Conservation (phyloP, 257 asterid genomes). For the Solanum bulbocastanum region DNA sequence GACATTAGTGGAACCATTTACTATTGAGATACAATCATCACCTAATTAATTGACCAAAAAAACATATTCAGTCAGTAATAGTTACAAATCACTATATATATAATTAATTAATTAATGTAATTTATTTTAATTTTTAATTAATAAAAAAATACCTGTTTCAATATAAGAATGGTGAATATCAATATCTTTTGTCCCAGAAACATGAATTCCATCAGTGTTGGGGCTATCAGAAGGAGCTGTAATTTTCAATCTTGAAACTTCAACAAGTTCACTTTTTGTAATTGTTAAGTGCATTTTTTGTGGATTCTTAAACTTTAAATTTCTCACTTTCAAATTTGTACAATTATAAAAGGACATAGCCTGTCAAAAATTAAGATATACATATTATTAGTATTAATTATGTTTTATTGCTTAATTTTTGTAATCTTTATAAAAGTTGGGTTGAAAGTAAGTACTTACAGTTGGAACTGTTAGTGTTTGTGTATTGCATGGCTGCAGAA, state of each 20-base stretch:
- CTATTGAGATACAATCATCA: slow-evolving; percentile 88
- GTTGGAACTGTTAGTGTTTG: slow-evolving; percentile 22
- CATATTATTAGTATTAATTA: not conserved
- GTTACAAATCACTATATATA: not conserved
- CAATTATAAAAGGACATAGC: slow-evolving; percentile 57
- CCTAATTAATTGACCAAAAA: slow-evolving; percentile 39
- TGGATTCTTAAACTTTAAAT: slow-evolving; percentile 45
- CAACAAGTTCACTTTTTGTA: slow-evolving; percentile 1
- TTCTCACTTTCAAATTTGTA: slow-evolving; percentile 42
- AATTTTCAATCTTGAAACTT: slow-evolving; percentile 15
- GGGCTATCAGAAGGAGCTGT: slow-evolving; percentile 23
- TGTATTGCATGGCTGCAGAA: slow-evolving; percentile 19
- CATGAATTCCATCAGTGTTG: slow-evolving; percentile 38
- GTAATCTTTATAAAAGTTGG: not conserved
- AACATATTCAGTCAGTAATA: not conserved
- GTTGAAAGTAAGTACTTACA: not conserved
- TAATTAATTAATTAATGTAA: not conserved
- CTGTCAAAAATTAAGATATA: slow-evolving; percentile 18
- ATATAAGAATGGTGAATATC: slow-evolving; percentile 8
- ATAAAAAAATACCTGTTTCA: slow-evolving; percentile 14
- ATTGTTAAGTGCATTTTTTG: slow-evolving; percentile 53
- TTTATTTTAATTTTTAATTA: not conserved
- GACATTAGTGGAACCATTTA: slow-evolving; percentile 55
- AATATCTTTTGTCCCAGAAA: slow-evolving; percentile 17
- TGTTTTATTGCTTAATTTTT: not conserved